Evolutionary conservation across 2,329 filamentous ascomycete species (phyloP).

Genomic region (Aspergillus uvarum): DNA sequence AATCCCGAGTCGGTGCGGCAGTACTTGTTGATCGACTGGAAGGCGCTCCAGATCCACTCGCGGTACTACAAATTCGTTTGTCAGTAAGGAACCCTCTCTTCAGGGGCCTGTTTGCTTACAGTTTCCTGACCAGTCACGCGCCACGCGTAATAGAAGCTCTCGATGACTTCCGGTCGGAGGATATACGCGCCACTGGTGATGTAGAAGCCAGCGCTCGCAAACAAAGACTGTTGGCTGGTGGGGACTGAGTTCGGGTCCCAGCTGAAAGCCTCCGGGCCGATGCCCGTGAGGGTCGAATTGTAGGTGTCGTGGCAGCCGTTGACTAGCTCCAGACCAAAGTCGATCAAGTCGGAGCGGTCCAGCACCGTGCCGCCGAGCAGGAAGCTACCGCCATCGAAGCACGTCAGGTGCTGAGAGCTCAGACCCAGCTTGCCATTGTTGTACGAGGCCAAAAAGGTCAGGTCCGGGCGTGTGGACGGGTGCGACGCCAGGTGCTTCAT

Average conservation of each 20-base stretch:
- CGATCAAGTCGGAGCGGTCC: slow-evolving; percentile 62
- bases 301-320: slow-evolving; percentile 75
- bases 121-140: slow-evolving; percentile 70
- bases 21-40: slow-evolving; percentile 64
- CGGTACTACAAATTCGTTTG: slow-evolving; percentile 56
- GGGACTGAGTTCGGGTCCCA: slow-evolving; percentile 59
- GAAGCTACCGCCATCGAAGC: slow-evolving; percentile 83
- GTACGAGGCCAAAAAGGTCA: slow-evolving; percentile 62
- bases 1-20: slow-evolving; percentile 67
- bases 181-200: slow-evolving; percentile 62
- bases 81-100: not conserved
- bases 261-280: slow-evolving; percentile 72
- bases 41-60: slow-evolving; percentile 81
- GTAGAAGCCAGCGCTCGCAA: slow-evolving; percentile 68
- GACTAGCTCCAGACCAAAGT: slow-evolving; percentile 72
- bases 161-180: slow-evolving; percentile 77
- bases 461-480: slow-evolving; percentile 63
- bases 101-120: slow-evolving; percentile 21
- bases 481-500: slow-evolving; percentile 70
- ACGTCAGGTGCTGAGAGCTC: slow-evolving; percentile 60
- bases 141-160: slow-evolving; percentile 85
- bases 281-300: slow-evolving; percentile 63
- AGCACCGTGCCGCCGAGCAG: slow-evolving; percentile 76
- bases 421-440: slow-evolving; percentile 36
- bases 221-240: slow-evolving; percentile 57